These are phyloP conservation scores for Xylaria sp. DNA, from an alignment of 2,329 filamentous ascomycete species.

Conservation along the genomic window DNA sequence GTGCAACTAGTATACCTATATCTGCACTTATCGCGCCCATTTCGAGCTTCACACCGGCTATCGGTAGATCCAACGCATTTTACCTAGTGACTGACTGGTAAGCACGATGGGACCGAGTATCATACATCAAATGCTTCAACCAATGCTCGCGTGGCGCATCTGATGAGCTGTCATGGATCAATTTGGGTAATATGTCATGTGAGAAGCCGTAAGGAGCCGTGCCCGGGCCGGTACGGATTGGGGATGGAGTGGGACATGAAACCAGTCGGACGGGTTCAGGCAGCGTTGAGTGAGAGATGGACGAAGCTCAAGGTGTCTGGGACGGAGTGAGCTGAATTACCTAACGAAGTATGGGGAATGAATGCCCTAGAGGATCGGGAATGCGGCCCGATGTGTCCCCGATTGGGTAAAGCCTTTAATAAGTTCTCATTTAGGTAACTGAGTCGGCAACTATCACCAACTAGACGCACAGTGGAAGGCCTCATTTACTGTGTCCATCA, in stretches of 20 bases:
- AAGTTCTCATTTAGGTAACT: constrained; percentile 29
- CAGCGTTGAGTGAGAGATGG: neutral
- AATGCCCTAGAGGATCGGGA: constrained; percentile 27
- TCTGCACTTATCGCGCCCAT: neutral
- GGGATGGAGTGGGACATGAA: constrained; percentile 8
- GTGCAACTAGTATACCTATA: neutral
- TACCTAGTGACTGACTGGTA: neutral
- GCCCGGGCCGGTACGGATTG: constrained; percentile 26
- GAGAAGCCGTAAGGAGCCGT: constrained; percentile 31
- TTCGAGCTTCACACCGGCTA: constrained; percentile 4
- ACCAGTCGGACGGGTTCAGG: constrained; percentile 17
- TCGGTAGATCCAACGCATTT: constrained; percentile 10
- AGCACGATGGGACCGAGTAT: neutral
- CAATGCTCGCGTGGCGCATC: constrained; percentile 6
- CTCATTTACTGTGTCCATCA: neutral
- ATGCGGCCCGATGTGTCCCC: constrained; percentile 33
- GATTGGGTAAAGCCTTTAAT: constrained; percentile 30
- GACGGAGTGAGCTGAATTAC: constrained; percentile 31
- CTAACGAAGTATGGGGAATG: constrained; percentile 27
- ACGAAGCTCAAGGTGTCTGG: constrained; percentile 8
- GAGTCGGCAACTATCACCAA: neutral
- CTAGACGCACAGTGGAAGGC: neutral
- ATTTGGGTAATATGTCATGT: constrained; percentile 39
- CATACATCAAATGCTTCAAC: constrained; percentile 14
- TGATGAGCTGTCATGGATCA: constrained; percentile 20